Evolutionary conservation across 345 rosid species (phyloP).

Genomic region (Camelina hispida): DNA sequence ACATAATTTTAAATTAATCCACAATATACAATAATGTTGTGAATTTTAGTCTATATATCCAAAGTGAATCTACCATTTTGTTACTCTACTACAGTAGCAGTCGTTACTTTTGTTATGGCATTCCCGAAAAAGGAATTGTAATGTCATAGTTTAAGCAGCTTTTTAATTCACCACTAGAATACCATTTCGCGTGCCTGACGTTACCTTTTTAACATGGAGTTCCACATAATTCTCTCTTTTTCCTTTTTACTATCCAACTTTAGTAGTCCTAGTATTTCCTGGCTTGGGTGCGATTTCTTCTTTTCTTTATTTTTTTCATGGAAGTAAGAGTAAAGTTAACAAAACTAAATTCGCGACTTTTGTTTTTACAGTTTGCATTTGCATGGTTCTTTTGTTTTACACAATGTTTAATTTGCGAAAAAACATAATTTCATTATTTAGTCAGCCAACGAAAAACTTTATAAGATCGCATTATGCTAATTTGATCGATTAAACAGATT

Average conservation of each 20-base stretch:
- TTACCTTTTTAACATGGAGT: constrained; percentile 39
- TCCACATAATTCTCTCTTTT: constrained; percentile 13
- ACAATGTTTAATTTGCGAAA: neutral
- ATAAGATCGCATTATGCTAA: neutral
- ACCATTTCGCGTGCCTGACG: constrained; percentile 42
- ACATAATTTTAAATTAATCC: neutral
- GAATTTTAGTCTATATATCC: neutral
- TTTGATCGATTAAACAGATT: neutral
- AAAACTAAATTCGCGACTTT: neutral
- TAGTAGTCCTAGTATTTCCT: neutral
- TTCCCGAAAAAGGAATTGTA: constrained; percentile 29
- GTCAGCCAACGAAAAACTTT: no score
- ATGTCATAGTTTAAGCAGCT: constrained; percentile 32
- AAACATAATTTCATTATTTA: neutral
- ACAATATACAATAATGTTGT: neutral
- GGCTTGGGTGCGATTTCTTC: neutral
- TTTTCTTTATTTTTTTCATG: neutral
- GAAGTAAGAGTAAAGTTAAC: constrained; percentile 13
- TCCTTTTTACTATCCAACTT: constrained; percentile 22
- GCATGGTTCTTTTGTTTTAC: neutral
- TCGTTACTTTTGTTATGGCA: constrained; percentile 2
- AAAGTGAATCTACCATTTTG: neutral
- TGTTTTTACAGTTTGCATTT: neutral
- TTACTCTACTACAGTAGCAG: neutral
- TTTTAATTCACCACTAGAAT: neutral